phyloP scores from a whole-genome alignment of 306 rosid genomes.

The Rosa rugosa region DNA sequence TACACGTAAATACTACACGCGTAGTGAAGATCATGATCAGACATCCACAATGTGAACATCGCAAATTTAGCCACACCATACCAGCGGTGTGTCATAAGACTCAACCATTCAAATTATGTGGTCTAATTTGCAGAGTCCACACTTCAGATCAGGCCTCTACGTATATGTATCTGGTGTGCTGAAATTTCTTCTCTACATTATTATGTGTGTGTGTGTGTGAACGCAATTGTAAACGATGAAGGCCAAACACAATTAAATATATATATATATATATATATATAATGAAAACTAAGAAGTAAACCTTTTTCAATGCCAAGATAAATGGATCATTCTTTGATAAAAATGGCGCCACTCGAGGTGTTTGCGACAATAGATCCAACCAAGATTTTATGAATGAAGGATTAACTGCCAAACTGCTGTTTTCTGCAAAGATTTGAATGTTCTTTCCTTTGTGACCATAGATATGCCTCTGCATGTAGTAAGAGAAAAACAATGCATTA shows the following conservation, averaged over 20 bases:
- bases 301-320: slow-evolving; percentile 84
- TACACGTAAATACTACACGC: neutral
- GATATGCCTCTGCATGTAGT: slow-evolving; percentile 80
- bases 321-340: slow-evolving; percentile 78
- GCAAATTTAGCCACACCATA: neutral
- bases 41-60: neutral
- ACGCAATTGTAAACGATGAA: neutral
- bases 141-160: neutral
- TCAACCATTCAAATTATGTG: neutral
- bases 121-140: neutral
- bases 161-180: neutral
- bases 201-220: neutral
- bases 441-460: slow-evolving; percentile 83
- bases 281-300: slow-evolving; percentile 24
- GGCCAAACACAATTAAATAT: neutral
- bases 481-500: slow-evolving; percentile 21
- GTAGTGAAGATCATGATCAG: neutral
- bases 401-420: slow-evolving; percentile 87
- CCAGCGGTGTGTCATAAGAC: neutral
- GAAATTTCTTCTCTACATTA: neutral
- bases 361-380: slow-evolving; percentile 82
- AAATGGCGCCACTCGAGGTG: slow-evolving; percentile 97
- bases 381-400: slow-evolving; percentile 81
- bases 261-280: too few relatives aligned
- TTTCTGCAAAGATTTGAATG: slow-evolving; percentile 70